These are phyloP conservation scores for Populus euphratica DNA, from an alignment of 345 rosid species.

Conservation along the genomic window DNA sequence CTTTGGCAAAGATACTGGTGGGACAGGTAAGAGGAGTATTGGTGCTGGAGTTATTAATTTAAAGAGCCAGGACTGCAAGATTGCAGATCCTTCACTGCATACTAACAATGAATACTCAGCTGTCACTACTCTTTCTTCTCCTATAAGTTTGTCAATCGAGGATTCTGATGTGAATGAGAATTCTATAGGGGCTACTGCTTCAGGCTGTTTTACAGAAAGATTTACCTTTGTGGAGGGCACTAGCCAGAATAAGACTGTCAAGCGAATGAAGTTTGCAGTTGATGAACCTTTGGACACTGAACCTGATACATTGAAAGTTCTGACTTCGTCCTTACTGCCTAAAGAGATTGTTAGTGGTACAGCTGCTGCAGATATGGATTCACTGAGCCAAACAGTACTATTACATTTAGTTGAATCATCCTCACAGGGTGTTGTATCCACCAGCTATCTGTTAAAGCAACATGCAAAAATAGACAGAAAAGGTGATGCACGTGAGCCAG, in stretches of 20 bases:
- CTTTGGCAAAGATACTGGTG: conserved; percentile 40
- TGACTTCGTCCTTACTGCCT: conserved; percentile 11
- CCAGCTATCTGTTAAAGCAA: conserved; percentile 52
- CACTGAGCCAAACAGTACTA: conserved; percentile 27
- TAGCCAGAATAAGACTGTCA: conserved; percentile 30
- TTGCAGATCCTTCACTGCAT: conserved; percentile 33
- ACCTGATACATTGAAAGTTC: conserved; percentile 21
- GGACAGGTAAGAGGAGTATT: conserved; percentile 42
- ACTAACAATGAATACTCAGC: conserved; percentile 61
- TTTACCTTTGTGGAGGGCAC: conserved; percentile 31
- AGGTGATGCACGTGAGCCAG: conserved; percentile 25
- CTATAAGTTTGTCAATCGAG: conserved; percentile 29
- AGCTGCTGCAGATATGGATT: conserved; percentile 24
- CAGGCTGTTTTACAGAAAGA: conserved; percentile 33
- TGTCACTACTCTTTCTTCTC: conserved; percentile 44
- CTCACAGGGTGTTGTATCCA: conserved; percentile 48
- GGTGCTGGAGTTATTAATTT: conserved; percentile 46
- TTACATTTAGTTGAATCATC: conserved; percentile 64
- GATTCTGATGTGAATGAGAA: conserved; percentile 31
- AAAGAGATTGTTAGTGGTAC: conserved; percentile 13
- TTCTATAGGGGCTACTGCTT: conserved; percentile 26
- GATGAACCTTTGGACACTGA: conserved; percentile 22
- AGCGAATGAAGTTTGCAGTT: conserved; percentile 50
- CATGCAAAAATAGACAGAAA: conserved; percentile 26
- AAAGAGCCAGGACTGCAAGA: conserved; percentile 43